Percentiles rank a stretch among this genome's conserved stretches.
Conservation (phyloP, 768 basidiomycete genomes). For the Boletus rufocinnamomeus region DNA sequence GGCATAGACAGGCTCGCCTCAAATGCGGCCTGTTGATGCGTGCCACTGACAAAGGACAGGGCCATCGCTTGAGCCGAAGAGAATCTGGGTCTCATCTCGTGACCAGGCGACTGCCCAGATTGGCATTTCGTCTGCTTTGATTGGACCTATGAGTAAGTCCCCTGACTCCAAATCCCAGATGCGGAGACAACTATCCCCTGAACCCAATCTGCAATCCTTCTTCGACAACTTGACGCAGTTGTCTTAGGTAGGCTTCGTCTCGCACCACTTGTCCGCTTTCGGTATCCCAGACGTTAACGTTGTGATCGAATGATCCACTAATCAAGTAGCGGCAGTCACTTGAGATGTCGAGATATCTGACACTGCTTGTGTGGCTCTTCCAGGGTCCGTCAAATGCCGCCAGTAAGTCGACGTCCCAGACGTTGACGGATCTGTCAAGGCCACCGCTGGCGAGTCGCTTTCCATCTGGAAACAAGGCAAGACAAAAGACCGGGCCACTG, state of each 20-base stretch:
- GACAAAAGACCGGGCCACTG: constrained; percentile 29
- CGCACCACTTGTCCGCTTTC: constrained; percentile 27
- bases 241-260: constrained; percentile 23
- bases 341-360: constrained; percentile 32
- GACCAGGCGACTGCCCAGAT: constrained; percentile 36
- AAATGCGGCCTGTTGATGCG: constrained; percentile 19
- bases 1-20: constrained; percentile 27
- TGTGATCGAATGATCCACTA: constrained; percentile 36
- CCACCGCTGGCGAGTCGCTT: constrained; percentile 32
- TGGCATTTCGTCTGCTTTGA: constrained; percentile 23
- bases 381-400: constrained; percentile 22
- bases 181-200: constrained; percentile 31
- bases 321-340: constrained; percentile 31
- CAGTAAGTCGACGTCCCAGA: constrained; percentile 32
- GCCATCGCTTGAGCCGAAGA: constrained; percentile 27
- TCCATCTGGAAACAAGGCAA: constrained; percentile 30
- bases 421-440: constrained; percentile 33
- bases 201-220: constrained; percentile 28
- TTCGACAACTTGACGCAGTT: constrained; percentile 32
- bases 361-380: constrained; percentile 28
- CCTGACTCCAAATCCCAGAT: constrained; percentile 33
- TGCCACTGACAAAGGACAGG: constrained; percentile 29
- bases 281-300: constrained; percentile 33
- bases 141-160: constrained; percentile 27
- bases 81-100: constrained; percentile 30